A percentile compares a stretch with the other conserved stretches of the same genome.
These are phyloP conservation scores for Pseudozyma tsukubaensis DNA, from an alignment of 1,284 basidiomycete species.

Conservation along the genomic window DNA sequence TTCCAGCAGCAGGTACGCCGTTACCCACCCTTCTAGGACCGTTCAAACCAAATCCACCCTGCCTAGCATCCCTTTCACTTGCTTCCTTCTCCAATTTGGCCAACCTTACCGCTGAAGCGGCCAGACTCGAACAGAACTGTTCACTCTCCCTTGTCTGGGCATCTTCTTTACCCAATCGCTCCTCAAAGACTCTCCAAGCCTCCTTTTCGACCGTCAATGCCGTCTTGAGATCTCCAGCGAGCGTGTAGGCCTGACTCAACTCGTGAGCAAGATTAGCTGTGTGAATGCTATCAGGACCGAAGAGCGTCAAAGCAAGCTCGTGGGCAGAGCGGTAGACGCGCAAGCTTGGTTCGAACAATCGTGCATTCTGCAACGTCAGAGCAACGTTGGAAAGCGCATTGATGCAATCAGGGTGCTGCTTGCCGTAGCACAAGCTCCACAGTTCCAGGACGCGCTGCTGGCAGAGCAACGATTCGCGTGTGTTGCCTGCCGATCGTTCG, in stretches of 20 bases:
- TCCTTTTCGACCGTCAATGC: conserved; percentile 65
- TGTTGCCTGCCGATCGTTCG: conserved; percentile 70
- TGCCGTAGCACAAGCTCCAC: conserved; percentile 73
- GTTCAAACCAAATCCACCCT: conserved; percentile 25
- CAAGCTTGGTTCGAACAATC: conserved; percentile 56
- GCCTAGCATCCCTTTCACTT: conserved; percentile 33
- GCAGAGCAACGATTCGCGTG: conserved; percentile 70
- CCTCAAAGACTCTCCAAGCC: conserved; percentile 63
- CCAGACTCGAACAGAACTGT: conserved; percentile 61
- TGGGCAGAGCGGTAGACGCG: conserved; percentile 59
- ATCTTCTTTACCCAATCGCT: conserved; percentile 65
- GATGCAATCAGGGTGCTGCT: conserved; percentile 72
- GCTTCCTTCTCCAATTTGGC: conserved; percentile 64
- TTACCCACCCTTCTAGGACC: conserved; percentile 14
- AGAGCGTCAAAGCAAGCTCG: conserved; percentile 56
- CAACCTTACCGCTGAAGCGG: conserved; percentile 61
- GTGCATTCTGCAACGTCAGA: conserved; percentile 59
- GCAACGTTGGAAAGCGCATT: conserved; percentile 70
- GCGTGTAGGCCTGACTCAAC: conserved; percentile 65
- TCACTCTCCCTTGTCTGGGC: conserved; percentile 65
- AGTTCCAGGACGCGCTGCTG: conserved; percentile 72
- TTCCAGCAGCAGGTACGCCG: conserved; percentile 10
- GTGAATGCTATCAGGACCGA: conserved; percentile 64
- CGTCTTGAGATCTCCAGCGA: conserved; percentile 63
- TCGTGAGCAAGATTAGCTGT: conserved; percentile 66